These are phyloP conservation scores for Vitis hybrid DNA, from an alignment of 177 flowering plant genomes.

Conservation along the genomic window DNA sequence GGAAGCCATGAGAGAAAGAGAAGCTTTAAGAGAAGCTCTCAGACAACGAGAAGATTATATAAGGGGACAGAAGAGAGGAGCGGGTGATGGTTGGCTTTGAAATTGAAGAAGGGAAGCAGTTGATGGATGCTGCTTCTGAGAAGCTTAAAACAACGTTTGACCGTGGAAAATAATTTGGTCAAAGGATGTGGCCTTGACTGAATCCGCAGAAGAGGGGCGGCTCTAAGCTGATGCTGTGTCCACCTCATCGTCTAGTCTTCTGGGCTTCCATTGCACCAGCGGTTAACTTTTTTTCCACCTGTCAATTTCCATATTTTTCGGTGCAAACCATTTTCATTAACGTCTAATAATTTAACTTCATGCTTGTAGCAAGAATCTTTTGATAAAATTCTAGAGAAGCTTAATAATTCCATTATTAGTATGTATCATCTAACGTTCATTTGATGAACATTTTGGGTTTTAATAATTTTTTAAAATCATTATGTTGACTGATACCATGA, in stretches of 20 bases:
- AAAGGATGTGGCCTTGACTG: constrained; percentile 52
- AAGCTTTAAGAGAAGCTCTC: background rate
- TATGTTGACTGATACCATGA: too few species aligned
- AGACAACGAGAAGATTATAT: background rate
- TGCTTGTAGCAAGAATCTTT: too few species aligned
- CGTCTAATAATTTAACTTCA: too few species aligned
- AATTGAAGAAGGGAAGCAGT: background rate
- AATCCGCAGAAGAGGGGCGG: constrained; percentile 23
- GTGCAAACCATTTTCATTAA: too few species aligned
- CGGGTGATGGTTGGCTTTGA: background rate
- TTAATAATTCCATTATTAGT: too few species aligned
- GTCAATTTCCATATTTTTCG: too few species aligned
- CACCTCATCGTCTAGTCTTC: background rate
- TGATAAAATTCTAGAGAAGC: too few species aligned
- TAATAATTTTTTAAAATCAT: too few species aligned
- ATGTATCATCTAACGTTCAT: too few species aligned
- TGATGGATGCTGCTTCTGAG: constrained; percentile 26
- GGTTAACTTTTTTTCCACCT: too few species aligned
- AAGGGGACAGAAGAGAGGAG: background rate
- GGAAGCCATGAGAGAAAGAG: background rate
- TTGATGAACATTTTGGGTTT: too few species aligned
- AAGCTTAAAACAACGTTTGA: constrained; percentile 37
- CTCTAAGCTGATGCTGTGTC: constrained; percentile 4
- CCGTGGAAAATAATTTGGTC: constrained; percentile 52
- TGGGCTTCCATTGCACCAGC: constrained; percentile 19